Base-by-base conservation (phyloP, 805 yeast genomes). In the Saccharomyces kudriavzevii region DNA sequence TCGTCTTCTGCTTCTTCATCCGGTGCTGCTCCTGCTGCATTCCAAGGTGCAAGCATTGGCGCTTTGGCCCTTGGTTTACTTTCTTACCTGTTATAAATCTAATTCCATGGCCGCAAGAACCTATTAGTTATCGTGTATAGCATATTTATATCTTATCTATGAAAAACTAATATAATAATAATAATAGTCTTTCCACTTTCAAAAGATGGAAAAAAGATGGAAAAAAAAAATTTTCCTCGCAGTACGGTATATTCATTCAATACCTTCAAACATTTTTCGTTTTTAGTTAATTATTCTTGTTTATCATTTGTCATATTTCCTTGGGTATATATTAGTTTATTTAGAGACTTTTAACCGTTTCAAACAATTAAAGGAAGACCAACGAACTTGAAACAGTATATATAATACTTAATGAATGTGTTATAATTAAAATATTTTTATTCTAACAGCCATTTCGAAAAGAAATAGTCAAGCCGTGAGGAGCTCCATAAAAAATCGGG, bases 11-110 rank as follows among this genome's bases (percentile, higher is more conserved):
- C 35, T n/a, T 30, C 35, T 30, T 30, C 35, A 4, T 49, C 52
- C 5, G 52, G 52, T 20, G 52, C 52, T 6, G 52, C 52, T 17
- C 48, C 48, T 13, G 31, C 48, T 13, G 20, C 29, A 11, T 27
- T 48, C 5, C 49, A 48, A 4, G 48, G 48, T 25, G 45, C 45
- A 35, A 35, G 48, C 20, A 27, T 48, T 20, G 52, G 52, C 22
- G 48, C 52, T 2, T 27, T 40, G 25, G 24, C 45, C 4, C 22
- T 49, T 25, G 52, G 52, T 8, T 24, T 49, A 20, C 26, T 40
- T 49, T 40, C 52, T 27, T 45, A 40, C 25, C n/a, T 40, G 31
- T 35, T 49, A 20, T 49, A 25, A 25, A 9, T 40, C 17, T 1
- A 17, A n/a, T 11, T 30, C 13, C 14, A 13, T 4, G 13, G n/a